These are phyloP conservation scores for Microsporum ferrugineum DNA, from an alignment of 2,329 filamentous ascomycete species.

Conservation along the genomic window DNA sequence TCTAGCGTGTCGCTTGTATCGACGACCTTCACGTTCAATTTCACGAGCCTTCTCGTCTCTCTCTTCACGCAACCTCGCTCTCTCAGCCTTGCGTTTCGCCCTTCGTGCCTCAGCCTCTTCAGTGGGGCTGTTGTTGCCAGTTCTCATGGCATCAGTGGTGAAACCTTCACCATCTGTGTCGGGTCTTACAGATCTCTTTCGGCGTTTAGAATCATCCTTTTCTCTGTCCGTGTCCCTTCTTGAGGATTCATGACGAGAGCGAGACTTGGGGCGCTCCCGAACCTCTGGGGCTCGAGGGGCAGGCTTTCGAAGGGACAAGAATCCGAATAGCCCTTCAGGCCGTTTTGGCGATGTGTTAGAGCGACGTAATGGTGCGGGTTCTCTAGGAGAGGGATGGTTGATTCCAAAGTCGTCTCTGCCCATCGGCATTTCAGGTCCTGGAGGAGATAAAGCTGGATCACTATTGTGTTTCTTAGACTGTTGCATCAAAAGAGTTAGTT, in stretches of 20 bases:
- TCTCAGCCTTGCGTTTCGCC: conserved; percentile 50
- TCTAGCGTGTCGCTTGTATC: conserved; percentile 29
- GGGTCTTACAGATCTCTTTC: conserved; percentile 31
- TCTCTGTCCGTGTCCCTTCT: conserved; percentile 27
- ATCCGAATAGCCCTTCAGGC: conserved; percentile 49
- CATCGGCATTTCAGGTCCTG: conserved; percentile 34
- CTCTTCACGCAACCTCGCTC: conserved; percentile 28
- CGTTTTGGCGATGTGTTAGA: conserved; percentile 49
- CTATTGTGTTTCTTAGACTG: conserved; percentile 22
- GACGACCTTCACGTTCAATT: conserved; percentile 19
- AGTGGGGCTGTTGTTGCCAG: conserved; percentile 30
- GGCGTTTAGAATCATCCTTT: conserved; percentile 26
- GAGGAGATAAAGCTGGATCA: conserved; percentile 38
- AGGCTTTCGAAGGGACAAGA: conserved; percentile 41
- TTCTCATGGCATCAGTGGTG: conserved; percentile 25
- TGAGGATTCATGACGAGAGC: conserved; percentile 27
- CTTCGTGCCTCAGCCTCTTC: conserved; percentile 49
- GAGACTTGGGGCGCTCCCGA: conserved; percentile 29
- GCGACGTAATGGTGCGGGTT: conserved; percentile 46
- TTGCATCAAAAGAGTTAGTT: neutral
- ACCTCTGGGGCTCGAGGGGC: conserved; percentile 21
- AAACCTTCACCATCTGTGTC: conserved; percentile 42
- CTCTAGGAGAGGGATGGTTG: conserved; percentile 38
- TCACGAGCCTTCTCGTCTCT: conserved; percentile 26
- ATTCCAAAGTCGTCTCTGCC: conserved; percentile 37